Percentiles rank a stretch among this genome's conserved stretches.
Evolutionary conservation across 2,329 filamentous ascomycete species (phyloP).

Genomic region (Sarocladium kiliense): DNA sequence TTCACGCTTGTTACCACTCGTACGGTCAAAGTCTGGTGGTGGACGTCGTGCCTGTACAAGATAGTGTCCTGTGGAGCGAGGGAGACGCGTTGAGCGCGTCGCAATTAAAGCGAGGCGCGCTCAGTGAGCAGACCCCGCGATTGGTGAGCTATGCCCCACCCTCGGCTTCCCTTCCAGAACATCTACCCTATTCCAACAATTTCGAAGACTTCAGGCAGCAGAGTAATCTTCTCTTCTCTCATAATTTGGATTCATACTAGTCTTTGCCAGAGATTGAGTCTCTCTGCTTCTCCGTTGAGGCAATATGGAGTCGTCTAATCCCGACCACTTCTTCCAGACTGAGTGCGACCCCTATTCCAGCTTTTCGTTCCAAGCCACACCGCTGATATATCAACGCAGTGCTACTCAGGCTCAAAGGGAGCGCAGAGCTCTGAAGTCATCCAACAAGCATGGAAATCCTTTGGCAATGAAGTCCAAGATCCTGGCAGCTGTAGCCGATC

Average conservation of each 20-base stretch:
- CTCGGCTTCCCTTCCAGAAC: conserved; percentile 2
- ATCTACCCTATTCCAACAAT: conserved; percentile 10
- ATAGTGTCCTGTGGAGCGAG: conserved; percentile 1
- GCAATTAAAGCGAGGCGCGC: conserved; percentile 26
- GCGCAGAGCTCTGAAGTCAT: conserved; percentile 64
- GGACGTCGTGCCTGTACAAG: background rate
- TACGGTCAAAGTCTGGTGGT: background rate
- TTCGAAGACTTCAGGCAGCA: background rate
- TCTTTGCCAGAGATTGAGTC: background rate
- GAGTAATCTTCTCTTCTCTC: background rate
- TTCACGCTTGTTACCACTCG: conserved; percentile 2
- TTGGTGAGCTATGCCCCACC: background rate
- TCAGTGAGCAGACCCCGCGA: conserved; percentile 21
- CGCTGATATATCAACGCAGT: conserved; percentile 24
- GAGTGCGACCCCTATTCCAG: conserved; percentile 55
- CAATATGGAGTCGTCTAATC: conserved; percentile 65
- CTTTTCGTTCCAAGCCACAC: conserved; percentile 12
- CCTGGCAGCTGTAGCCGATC: conserved; percentile 66
- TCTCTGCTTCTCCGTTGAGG: background rate
- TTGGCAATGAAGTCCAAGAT: conserved; percentile 82
- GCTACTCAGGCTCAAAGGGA: conserved; percentile 42
- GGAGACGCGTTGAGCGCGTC: conserved; percentile 25
- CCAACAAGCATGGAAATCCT: conserved; percentile 77
- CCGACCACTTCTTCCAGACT: conserved; percentile 87
- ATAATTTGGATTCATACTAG: background rate